These are phyloP conservation scores for Malassezia pachydermatis DNA, from an alignment of 1,284 basidiomycete genomes.

Conservation along the genomic window DNA sequence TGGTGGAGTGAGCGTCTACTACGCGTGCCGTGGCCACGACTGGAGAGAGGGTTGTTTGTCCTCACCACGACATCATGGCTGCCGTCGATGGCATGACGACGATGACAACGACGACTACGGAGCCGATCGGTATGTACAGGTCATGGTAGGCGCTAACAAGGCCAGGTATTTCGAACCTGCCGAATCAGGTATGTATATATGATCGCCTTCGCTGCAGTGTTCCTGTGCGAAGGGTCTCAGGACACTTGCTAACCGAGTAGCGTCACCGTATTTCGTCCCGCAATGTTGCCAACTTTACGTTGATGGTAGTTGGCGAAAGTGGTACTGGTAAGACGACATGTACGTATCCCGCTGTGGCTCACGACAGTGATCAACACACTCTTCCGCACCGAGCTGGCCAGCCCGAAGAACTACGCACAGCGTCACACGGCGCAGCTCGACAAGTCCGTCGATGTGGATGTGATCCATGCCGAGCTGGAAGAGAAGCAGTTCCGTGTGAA, in stretches of 20 bases:
- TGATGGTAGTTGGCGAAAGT: conserved; percentile 92
- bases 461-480: conserved; percentile 66
- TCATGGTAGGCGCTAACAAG: neutral
- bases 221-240: too few species aligned
- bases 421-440: conserved; percentile 94
- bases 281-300: conserved; percentile 89
- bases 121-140: conserved; percentile 16
- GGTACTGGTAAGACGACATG: conserved; percentile 44
- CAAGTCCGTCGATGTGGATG: conserved; percentile 77
- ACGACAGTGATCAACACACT: conserved; percentile 74
- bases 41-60: conserved; percentile 12
- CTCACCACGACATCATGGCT: conserved; percentile 10
- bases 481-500: conserved; percentile 99
- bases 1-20: too few species aligned
- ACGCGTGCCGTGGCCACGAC: neutral
- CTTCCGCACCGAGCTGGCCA: conserved; percentile 91
- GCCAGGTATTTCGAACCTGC: conserved; percentile 72
- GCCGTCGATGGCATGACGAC: conserved; percentile 17
- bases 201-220: neutral
- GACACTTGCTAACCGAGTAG: conserved; percentile 13
- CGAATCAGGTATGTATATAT: conserved; percentile 72
- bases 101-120: conserved; percentile 19
- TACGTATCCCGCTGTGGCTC: conserved; percentile 11
- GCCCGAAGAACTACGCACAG: conserved; percentile 77
- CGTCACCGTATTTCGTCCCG: conserved; percentile 63